Evolutionary conservation across 192 early-diverging fungal species (phyloP), one percentile per base, ranked within the genome.

Genomic region (Podila horticola): DNA sequence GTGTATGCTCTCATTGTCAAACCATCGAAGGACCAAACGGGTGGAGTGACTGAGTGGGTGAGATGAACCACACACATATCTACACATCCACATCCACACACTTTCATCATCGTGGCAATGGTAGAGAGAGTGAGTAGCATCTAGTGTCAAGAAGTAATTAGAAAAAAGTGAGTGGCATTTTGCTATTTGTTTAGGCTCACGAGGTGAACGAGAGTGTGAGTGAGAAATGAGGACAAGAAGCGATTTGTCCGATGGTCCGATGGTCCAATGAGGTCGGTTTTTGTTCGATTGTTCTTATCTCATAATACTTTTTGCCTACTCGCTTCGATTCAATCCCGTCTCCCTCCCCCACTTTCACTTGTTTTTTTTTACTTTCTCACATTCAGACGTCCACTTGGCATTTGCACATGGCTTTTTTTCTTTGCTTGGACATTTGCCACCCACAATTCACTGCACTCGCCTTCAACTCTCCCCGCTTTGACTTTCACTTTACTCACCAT

Each of bases 331-430:
- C 41, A 45, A 45, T 45, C 41, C 41, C 15, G 6, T 41, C 41
- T 4, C 13, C 2, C 41, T 2, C 15, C 41, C 15, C 15, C 41
- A 45, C 41, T 45, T 4, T 45, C 41, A 17, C 41, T 45, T 36
- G 31, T 4, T 52, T 52, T 4, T 52, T 52, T 17, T 55, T 22
- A 55, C 24, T 26, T 55, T 55, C 24, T 22, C 52, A 24, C 52
- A 55, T 26, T 55, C 52, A 24, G 52, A 55, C 24, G 52, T 55
- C n/a, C n/a, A 55, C 52, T 55, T 24, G 52, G 52, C 52, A 55
- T 55, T 55, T 55, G 52, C 52, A 55, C 52, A 55, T 55, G 52
- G 52, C 52, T 55, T 55, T 26, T 51, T 55, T 55, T 55, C n/a
- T 55, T 45, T 45, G 4, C 41, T 45, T 45, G 4, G 15, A 45